Evolutionary conservation across 805 yeast species (phyloP).

Genomic region (Tetrapisispora pingtungensis): DNA sequence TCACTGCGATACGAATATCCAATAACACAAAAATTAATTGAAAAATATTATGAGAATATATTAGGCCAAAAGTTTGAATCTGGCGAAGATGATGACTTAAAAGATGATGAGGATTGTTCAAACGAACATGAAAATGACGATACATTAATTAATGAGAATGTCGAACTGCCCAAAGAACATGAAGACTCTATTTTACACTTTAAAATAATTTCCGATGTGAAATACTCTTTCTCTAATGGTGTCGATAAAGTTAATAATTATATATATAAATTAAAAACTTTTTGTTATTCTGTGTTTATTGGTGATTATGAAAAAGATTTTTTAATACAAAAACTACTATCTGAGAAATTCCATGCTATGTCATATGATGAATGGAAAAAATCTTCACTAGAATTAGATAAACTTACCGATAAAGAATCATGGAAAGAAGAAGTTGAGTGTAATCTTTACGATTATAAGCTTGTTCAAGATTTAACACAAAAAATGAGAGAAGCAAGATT

Average conservation of each 20-base stretch:
- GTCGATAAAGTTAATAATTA: neutral
- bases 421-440: conserved; percentile 66
- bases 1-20: conserved; percentile 7
- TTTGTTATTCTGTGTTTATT: conserved; percentile 9
- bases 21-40: conserved; percentile 18
- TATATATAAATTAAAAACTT: conserved; percentile 4
- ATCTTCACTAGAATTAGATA: conserved; percentile 54
- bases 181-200: neutral
- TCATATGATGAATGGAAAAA: conserved; percentile 60
- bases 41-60: conserved; percentile 12
- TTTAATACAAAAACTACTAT: conserved; percentile 30
- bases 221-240: neutral
- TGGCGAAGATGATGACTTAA: conserved; percentile 5
- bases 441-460: conserved; percentile 60
- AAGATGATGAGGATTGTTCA: conserved; percentile 4
- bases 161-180: too few relatives aligned
- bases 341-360: conserved; percentile 39
- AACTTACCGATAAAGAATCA: conserved; percentile 45
- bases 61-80: neutral
- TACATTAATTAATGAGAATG: neutral
- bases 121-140: neutral
- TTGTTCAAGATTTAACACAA: conserved; percentile 41
- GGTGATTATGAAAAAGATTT: conserved; percentile 27
- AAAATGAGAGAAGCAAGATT: conserved; percentile 53
- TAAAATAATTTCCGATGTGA: neutral